Percentiles rank a stretch among this genome's conserved stretches.
Evolutionary conservation across 2,329 filamentous ascomycete species (phyloP).

Genomic region (Fusarium ambrosium): DNA sequence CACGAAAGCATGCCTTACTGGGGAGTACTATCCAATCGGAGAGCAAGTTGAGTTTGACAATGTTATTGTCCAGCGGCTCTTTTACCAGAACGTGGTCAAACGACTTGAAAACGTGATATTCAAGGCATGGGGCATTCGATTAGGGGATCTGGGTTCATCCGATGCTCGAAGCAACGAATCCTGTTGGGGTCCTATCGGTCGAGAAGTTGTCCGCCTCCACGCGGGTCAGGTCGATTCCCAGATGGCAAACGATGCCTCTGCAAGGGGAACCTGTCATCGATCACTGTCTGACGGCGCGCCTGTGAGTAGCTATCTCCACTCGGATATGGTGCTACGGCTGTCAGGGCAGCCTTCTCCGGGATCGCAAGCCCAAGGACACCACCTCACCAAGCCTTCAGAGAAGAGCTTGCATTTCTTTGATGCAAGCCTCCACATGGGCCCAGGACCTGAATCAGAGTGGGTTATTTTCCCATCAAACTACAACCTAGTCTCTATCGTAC

Average conservation of each 20-base stretch:
- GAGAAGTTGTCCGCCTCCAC: background rate
- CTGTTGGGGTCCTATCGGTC: background rate
- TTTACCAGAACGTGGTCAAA: background rate
- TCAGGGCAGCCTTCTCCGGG: background rate
- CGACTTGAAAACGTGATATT: background rate
- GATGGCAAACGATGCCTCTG: background rate
- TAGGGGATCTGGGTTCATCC: background rate
- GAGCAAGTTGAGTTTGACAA: background rate
- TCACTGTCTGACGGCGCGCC: background rate
- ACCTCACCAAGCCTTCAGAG: background rate
- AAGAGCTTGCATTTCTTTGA: background rate
- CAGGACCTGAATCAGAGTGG: background rate
- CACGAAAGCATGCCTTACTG: background rate
- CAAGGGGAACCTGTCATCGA: background rate
- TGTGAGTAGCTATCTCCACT: background rate
- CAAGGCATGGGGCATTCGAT: background rate
- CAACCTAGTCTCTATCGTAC: background rate
- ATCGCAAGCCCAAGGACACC: background rate
- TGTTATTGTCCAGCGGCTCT: background rate
- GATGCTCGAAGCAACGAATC: background rate
- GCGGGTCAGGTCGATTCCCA: background rate
- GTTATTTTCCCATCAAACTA: background rate
- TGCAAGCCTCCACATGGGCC: background rate
- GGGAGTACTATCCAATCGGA: background rate
- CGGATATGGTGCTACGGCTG: background rate